Evolutionary conservation across 768 basidiomycete genomes (phyloP).

Genomic region (Termitomyces eurrhizus): DNA sequence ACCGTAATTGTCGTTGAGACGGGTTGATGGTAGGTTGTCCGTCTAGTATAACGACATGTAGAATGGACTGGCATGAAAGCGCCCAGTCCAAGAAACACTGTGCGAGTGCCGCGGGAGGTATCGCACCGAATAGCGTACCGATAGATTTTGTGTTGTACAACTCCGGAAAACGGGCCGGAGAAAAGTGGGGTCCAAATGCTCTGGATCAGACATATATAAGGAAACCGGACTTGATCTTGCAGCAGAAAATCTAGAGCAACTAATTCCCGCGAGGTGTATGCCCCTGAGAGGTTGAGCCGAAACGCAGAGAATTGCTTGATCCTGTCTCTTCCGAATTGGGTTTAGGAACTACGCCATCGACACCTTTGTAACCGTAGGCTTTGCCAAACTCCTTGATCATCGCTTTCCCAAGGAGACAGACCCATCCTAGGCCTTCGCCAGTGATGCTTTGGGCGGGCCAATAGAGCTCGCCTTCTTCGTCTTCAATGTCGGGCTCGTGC

Average conservation of each 20-base stretch:
- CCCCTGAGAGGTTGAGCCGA: slow-evolving; percentile 17
- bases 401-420: slow-evolving; percentile 82
- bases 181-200: slow-evolving; percentile 3
- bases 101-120: neutral
- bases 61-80: slow-evolving; percentile 4
- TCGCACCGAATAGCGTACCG: neutral
- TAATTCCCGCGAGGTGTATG: slow-evolving; percentile 17
- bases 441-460: slow-evolving; percentile 75
- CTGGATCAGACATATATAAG: slow-evolving; percentile 13
- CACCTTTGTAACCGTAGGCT: slow-evolving; percentile 66
- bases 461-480: slow-evolving; percentile 82
- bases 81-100: neutral
- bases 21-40: slow-evolving; percentile 10
- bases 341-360: slow-evolving; percentile 70
- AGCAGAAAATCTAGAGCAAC: slow-evolving; percentile 2
- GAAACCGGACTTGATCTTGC: neutral
- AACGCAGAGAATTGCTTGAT: slow-evolving; percentile 13
- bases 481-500: slow-evolving; percentile 78
- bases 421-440: slow-evolving; percentile 81
- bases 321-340: slow-evolving; percentile 39
- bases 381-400: slow-evolving; percentile 84
- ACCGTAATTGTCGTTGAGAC: slow-evolving; percentile 12
- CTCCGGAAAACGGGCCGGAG: slow-evolving; percentile 3
- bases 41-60: slow-evolving; percentile 18
- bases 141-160: slow-evolving; percentile 1